phyloP scores from a whole-genome alignment of 2,329 filamentous ascomycete genomes.

The Hypoxylon sp. region DNA sequence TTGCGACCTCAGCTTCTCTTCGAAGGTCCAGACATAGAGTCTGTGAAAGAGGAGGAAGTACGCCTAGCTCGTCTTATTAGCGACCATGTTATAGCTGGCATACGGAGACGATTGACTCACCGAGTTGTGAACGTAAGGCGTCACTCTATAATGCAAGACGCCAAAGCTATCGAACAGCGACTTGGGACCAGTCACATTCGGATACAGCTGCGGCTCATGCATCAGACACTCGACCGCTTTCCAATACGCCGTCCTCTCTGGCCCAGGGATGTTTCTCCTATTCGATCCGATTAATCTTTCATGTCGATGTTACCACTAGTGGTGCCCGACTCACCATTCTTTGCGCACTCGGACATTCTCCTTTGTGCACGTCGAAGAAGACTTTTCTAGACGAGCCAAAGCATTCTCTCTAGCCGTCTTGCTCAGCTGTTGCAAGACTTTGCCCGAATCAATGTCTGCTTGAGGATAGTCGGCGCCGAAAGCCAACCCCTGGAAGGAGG shows the following conservation, averaged over 20 bases:
- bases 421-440: constrained; percentile 48
- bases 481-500: constrained; percentile 47
- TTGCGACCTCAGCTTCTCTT: constrained; percentile 54
- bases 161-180: constrained; percentile 54
- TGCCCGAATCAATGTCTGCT: constrained; percentile 51
- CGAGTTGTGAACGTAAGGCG: constrained; percentile 53
- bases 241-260: constrained; percentile 49
- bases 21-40: constrained; percentile 56
- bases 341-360: constrained; percentile 53
- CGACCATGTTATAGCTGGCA: neutral
- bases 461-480: constrained; percentile 48
- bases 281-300: constrained; percentile 13
- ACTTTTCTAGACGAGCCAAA: constrained; percentile 46
- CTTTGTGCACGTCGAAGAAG: constrained; percentile 46
- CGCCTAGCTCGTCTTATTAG: constrained; percentile 43
- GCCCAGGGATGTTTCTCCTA: constrained; percentile 50
- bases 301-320: too few relatives aligned
- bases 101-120: constrained; percentile 35
- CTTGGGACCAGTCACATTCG: constrained; percentile 50
- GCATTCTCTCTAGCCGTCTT: constrained; percentile 49
- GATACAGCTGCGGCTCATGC: constrained; percentile 48
- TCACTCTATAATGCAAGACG: constrained; percentile 51
- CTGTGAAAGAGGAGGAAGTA: constrained; percentile 59
- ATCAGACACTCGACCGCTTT: constrained; percentile 53
- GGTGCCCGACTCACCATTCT: constrained; percentile 49